Evolutionary conservation across 441 rosid species (phyloP).

Genomic region (Capsella rubella): DNA sequence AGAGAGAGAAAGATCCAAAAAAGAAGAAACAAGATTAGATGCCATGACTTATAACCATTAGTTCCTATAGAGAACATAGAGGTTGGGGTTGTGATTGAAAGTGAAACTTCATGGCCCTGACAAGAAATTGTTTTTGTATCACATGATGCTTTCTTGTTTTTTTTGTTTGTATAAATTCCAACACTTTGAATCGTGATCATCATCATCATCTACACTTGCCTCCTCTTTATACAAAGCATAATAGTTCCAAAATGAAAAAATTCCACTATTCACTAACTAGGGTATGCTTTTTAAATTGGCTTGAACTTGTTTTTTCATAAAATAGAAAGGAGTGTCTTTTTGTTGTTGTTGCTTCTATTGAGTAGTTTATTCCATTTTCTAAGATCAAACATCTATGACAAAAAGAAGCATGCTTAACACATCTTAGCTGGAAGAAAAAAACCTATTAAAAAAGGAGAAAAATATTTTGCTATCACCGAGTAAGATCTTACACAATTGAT

Average conservation of each 20-base stretch:
- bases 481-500: constrained; percentile 14
- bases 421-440: background rate
- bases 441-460: background rate
- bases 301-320: constrained; percentile 1
- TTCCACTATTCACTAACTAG: background rate
- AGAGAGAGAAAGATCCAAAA: constrained; percentile 20
- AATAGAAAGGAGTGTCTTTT: background rate
- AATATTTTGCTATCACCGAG: constrained; percentile 22
- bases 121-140: constrained; percentile 20
- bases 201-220: background rate
- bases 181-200: constrained; percentile 12
- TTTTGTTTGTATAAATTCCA: constrained; percentile 17
- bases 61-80: constrained; percentile 20
- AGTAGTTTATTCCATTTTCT: background rate
- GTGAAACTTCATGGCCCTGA: constrained; percentile 35
- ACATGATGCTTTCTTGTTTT: constrained; percentile 44
- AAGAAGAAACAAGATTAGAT: constrained; percentile 28
- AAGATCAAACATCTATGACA: background rate
- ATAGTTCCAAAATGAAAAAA: background rate
- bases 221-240: constrained; percentile 3
- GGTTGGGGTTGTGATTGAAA: constrained; percentile 36
- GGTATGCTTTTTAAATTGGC: background rate
- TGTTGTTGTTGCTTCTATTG: background rate
- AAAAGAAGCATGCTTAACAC: background rate
- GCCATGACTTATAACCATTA: constrained; percentile 15